phyloP scores from a whole-genome alignment of 1,284 basidiomycete genomes.

The Boletus albobrunnescens region DNA sequence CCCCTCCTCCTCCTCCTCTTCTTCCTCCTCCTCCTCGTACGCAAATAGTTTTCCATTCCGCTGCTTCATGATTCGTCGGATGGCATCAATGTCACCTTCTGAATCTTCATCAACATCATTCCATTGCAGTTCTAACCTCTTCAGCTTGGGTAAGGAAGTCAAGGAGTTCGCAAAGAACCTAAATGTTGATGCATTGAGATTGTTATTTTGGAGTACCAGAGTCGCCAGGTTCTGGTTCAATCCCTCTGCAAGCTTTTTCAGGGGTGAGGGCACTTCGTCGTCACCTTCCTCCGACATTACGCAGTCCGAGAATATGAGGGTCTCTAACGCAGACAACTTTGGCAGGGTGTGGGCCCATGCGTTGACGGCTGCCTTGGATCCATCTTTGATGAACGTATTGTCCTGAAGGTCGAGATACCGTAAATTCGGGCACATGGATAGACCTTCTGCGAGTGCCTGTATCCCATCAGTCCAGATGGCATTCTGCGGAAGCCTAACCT shows the following conservation, averaged over 20 bases:
- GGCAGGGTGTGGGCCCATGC: constrained; percentile 72
- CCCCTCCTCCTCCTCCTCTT: constrained; percentile 41
- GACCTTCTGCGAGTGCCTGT: constrained; percentile 72
- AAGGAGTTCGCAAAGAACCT: constrained; percentile 67
- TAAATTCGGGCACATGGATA: constrained; percentile 67
- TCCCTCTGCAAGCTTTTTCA: constrained; percentile 66
- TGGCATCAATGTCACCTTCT: constrained; percentile 57
- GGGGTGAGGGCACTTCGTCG: constrained; percentile 61
- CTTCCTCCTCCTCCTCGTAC: constrained; percentile 61
- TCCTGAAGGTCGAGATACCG: constrained; percentile 90
- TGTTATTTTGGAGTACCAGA: constrained; percentile 87
- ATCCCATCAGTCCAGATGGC: constrained; percentile 96
- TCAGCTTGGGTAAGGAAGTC: constrained; percentile 56
- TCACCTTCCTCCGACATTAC: constrained; percentile 68
- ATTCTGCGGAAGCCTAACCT: constrained; percentile 94
- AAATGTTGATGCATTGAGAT: constrained; percentile 73
- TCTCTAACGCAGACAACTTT: constrained; percentile 70
- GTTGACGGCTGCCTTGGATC: constrained; percentile 49
- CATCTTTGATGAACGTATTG: constrained; percentile 86
- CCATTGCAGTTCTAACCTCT: constrained; percentile 78
- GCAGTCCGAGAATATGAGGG: constrained; percentile 91
- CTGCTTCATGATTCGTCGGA: constrained; percentile 60
- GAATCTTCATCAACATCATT: constrained; percentile 85
- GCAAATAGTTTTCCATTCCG: constrained; percentile 62
- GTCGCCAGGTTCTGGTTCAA: constrained; percentile 71